Base-by-base conservation (phyloP, 2,329 filamentous ascomycete species). In the Microthyrium microscopicum region DNA sequence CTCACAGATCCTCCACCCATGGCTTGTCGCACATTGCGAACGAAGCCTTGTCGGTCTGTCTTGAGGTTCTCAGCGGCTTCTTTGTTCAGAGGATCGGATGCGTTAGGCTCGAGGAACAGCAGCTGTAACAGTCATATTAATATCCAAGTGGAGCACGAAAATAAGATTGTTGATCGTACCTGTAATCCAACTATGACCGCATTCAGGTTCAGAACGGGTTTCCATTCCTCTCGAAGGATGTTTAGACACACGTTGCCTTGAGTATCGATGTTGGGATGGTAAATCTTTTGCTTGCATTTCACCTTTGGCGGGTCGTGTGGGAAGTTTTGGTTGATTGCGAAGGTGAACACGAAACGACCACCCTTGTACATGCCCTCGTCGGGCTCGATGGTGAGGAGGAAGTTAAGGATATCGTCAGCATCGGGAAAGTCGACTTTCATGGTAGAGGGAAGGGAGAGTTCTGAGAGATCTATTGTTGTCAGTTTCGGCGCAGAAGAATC, bases 181-280 rank as follows among this genome's bases (percentile, higher is more conserved):
- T n/a, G 82, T 52, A 98, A 60, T 26, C 89, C 89, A 34, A 95
- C 84, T 44, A 98, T 89, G 26, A 95, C 84, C 12, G 89, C 85
- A 52, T 95, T 94, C 53, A 98, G 57, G 55, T 95, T 95, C 52
- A 98, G 61, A 28, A 98, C 89, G 0, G 89, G 89, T 65, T 95
- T 98, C 89, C 89, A 98, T 61, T 98, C 89, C 61, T 98, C 89
- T 40, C 89, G 68, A 49, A 98, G 58, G 48, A 98, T 98, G 55
- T 98, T 98, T 50, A 98, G 61, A 62, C 89, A 98, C 41, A 98
- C 85, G 53, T 98, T 98, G 46, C 89, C 89, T 54, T 95, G 83
- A 26, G 93, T 68, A 51, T 98, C 89, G 53, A 98, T 98, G 57
- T 98, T 98, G 5, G 89, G 89, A 54, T 98, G 89, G 61, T 98